phyloP scores from a whole-genome alignment of 306 rosid genomes.

The Cucurbita ficifolia region DNA sequence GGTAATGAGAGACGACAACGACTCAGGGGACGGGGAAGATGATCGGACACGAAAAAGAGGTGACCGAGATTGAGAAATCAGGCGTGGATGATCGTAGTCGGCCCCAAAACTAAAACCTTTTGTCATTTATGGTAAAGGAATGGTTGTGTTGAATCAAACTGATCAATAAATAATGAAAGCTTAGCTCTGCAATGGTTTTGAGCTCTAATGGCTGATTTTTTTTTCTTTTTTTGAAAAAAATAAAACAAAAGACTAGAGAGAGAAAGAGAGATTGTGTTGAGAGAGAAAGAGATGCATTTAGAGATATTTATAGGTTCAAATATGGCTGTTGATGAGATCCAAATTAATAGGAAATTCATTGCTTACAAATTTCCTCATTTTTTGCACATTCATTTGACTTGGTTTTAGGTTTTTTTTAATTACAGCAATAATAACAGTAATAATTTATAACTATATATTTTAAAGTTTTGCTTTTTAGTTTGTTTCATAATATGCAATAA shows the following conservation, averaged over 20 bases:
- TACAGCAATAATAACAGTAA: too few relatives aligned
- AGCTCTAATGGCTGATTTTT: not conserved
- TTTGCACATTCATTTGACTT: not conserved
- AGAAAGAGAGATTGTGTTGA: not conserved
- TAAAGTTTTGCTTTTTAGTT: too few relatives aligned
- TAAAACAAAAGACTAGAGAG: not conserved
- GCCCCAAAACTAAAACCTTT: conserved; percentile 18
- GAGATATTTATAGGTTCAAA: not conserved
- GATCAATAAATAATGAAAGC: not conserved
- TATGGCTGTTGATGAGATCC: not conserved
- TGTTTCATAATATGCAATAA: too few relatives aligned
- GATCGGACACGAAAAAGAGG: conserved; percentile 16
- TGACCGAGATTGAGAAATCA: conserved; percentile 3
- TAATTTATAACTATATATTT: too few relatives aligned
- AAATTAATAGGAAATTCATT: not conserved
- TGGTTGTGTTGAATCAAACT: not conserved
- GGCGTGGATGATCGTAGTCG: not conserved
- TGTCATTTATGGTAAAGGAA: conserved; percentile 37
- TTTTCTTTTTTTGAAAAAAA: not conserved
- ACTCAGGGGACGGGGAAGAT: conserved; percentile 28
- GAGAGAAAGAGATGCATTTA: not conserved
- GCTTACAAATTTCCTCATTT: not conserved
- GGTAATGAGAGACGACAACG: conserved; percentile 6
- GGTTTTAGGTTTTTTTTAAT: not conserved
- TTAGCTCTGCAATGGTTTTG: not conserved